A percentile compares a stretch with the other conserved stretches of the same genome.
Conservation (phyloP, 495 filamentous ascomycete genomes). For the Tuber indicum region DNA sequence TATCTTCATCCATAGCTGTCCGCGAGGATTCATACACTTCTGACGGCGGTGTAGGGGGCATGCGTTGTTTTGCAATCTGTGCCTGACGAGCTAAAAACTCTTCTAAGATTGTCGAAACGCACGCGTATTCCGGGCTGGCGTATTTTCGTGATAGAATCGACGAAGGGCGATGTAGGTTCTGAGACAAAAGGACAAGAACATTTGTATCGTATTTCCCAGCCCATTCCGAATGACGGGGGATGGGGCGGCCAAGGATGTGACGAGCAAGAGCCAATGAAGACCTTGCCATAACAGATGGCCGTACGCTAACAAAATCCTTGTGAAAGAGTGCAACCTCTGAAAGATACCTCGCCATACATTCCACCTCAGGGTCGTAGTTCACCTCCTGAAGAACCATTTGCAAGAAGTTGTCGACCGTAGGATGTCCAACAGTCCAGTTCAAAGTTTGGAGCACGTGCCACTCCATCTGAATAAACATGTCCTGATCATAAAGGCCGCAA, state of each 20-base stretch:
- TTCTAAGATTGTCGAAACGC: slow-evolving; percentile 72
- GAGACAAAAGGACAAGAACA: slow-evolving; percentile 72
- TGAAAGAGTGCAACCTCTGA: slow-evolving; percentile 92
- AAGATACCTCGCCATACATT: slow-evolving; percentile 91
- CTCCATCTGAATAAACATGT: slow-evolving; percentile 99
- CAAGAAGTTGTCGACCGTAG: slow-evolving; percentile 88
- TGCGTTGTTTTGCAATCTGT: slow-evolving; percentile 56
- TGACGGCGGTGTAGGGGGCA: slow-evolving; percentile 62
- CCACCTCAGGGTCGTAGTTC: slow-evolving; percentile 68
- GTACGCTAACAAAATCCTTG: slow-evolving; percentile 86
- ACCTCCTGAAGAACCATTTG: slow-evolving; percentile 64
- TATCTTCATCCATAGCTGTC: slow-evolving; percentile 49
- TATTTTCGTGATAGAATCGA: slow-evolving; percentile 84
- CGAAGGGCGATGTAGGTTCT: slow-evolving; percentile 80
- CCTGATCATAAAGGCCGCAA: slow-evolving; percentile 94
- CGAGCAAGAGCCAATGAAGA: slow-evolving; percentile 78
- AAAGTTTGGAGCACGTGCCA: slow-evolving; percentile 99
- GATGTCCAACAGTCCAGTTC: slow-evolving; percentile 90
- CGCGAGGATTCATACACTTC: slow-evolving; percentile 51
- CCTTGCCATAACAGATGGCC: slow-evolving; percentile 82
- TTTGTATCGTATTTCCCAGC: slow-evolving; percentile 71
- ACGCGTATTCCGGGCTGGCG: slow-evolving; percentile 68
- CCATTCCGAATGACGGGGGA: slow-evolving; percentile 70
- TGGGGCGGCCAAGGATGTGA: slow-evolving; percentile 74
- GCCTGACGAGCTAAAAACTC: slow-evolving; percentile 81